Evolutionary conservation across 345 rosid species (phyloP).

Genomic region (Hevea brasiliensis): DNA sequence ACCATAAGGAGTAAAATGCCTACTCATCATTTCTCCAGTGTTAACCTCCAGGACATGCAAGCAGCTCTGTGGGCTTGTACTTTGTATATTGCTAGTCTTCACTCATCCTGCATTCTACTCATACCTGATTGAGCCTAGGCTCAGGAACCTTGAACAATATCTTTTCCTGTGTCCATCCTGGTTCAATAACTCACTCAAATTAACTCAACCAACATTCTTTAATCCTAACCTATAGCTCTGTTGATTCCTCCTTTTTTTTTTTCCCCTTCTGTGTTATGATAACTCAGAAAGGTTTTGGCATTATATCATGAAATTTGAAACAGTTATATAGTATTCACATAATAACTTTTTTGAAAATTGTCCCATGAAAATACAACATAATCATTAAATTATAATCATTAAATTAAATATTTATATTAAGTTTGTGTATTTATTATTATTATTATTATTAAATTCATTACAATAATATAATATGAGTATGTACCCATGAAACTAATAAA

Average conservation of each 20-base stretch:
- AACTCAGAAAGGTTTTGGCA: neutral
- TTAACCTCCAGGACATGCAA: conserved; percentile 35
- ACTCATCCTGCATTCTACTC: conserved; percentile 12
- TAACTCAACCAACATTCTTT: conserved; percentile 3
- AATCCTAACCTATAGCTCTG: neutral
- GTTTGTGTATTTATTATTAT: too few relatives aligned
- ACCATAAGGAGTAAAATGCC: too few relatives aligned
- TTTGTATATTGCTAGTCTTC: conserved; percentile 28
- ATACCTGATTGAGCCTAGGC: conserved; percentile 18
- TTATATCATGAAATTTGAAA: too few relatives aligned
- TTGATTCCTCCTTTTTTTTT: conserved; percentile 6
- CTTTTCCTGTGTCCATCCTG: conserved; percentile 9
- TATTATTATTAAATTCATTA: too few relatives aligned
- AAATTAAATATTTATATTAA: too few relatives aligned
- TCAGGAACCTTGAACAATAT: conserved; percentile 23
- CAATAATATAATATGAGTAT: too few relatives aligned
- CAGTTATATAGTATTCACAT: too few relatives aligned
- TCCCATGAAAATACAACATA: too few relatives aligned
- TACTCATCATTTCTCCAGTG: conserved; percentile 25
- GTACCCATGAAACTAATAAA: too few relatives aligned
- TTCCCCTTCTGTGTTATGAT: too few relatives aligned
- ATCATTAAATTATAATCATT: too few relatives aligned
- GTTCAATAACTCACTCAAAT: conserved; percentile 11
- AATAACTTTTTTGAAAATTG: too few relatives aligned
- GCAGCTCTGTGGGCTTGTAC: conserved; percentile 23